Percentiles rank a stretch among this genome's conserved stretches.
These are phyloP conservation scores for Collybia sordida DNA, from an alignment of 768 basidiomycete genomes.

Conservation along the genomic window DNA sequence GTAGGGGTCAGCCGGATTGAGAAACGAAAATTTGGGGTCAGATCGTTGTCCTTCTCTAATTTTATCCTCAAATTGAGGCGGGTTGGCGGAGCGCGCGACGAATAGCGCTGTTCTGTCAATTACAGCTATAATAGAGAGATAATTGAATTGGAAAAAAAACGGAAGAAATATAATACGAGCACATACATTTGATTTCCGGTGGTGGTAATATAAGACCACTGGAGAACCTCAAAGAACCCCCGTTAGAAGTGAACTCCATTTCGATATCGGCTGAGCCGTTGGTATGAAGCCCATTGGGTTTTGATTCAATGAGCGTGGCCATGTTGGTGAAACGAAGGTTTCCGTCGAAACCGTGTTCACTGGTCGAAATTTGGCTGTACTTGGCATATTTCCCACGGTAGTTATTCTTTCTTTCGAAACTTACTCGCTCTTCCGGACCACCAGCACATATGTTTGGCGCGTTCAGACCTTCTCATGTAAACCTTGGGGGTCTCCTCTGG, in stretches of 20 bases:
- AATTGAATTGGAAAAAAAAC: not conserved
- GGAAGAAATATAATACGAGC: constrained; percentile 29
- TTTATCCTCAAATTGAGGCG: constrained; percentile 92
- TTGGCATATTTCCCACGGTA: constrained; percentile 29
- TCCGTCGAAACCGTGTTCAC: constrained; percentile 20
- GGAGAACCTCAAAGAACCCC: constrained; percentile 53
- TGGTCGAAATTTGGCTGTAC: constrained; percentile 10
- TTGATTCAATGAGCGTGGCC: constrained; percentile 42
- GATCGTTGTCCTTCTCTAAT: constrained; percentile 94
- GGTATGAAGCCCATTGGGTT: constrained; percentile 36
- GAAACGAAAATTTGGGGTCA: constrained; percentile 98
- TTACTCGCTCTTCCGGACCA: constrained; percentile 1
- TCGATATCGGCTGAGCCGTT: constrained; percentile 43
- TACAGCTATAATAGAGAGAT: constrained; percentile 54
- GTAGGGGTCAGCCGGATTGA: constrained; percentile 96
- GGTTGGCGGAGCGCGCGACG: constrained; percentile 92
- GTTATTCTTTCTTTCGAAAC: constrained; percentile 18
- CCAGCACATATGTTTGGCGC: constrained; percentile 74
- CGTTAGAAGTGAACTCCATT: constrained; percentile 33
- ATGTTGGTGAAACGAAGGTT: constrained; percentile 30
- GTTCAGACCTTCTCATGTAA: constrained; percentile 70
- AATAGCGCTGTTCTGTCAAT: constrained; percentile 94
- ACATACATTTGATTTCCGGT: constrained; percentile 90
- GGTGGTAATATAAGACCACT: constrained; percentile 93
- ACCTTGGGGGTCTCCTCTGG: constrained; percentile 84